Base-by-base conservation (phyloP, 2,329 filamentous ascomycete genomes). In the Arthrobotrys sphaeroides region DNA sequence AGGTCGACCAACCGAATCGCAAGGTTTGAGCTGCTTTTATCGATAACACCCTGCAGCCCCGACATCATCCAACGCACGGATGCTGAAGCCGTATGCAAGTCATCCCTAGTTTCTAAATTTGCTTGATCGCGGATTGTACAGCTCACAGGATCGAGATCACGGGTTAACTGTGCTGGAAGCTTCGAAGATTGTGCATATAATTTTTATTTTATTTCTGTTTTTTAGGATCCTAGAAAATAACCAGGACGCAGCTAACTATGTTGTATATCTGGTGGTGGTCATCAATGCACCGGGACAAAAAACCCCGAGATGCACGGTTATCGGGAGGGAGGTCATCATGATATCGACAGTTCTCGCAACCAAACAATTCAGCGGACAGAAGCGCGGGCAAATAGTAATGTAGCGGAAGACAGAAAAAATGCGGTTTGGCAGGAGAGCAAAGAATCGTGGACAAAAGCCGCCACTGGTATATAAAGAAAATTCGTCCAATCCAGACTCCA, bases 301-400 rank as follows among this genome's bases (percentile, higher is more conserved):
- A 36, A 16, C 28, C 43, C 64, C 51, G 64, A 53, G 18, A 53
- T 69, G 64, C 72, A 75, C 72, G 72, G 57, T 64, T 47, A 13
- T 62, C 36, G 64, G 40, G 36, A 45, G 26, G 61, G 49, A 53
- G 64, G 64, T 75, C 72, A 60, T 75, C 72, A 75, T 75, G 40
- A 75, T 75, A 69, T 69, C 64, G 59, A 75, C 55, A 62, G 57
- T 75, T 74, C 57, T 75, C 72, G 72, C 72, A 75, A 77, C 73
- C 61, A 77, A 77, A 76, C 9, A 51, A 65, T n/a, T n/a, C n/a
- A n/a, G 59, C 51, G 49, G 55, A 55, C 59, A 66, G 18, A 28
- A 55, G 31, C 9, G 51, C 51, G 18, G 51, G 1, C 31, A 24
- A n/a, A 38, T 38, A 38, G 31, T 55, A 22, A 70, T 45, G 51